These are phyloP conservation scores for Epichloe amarillans DNA, from an alignment of 2,329 filamentous ascomycete genomes.

Conservation along the genomic window DNA sequence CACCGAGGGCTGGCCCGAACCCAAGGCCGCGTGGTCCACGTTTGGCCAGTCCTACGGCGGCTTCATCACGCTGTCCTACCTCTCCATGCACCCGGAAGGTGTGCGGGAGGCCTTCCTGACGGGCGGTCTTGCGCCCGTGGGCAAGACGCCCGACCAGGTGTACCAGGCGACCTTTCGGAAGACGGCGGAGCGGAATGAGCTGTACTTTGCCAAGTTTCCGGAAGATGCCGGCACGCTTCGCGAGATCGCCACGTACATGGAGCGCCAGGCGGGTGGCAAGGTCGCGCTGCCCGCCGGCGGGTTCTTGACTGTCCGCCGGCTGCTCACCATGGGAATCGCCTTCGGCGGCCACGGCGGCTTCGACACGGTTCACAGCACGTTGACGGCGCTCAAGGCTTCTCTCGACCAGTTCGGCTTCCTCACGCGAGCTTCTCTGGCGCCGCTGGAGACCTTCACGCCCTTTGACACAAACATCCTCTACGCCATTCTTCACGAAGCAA, in stretches of 20 bases:
- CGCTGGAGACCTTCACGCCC: conserved; percentile 51
- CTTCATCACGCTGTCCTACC: conserved; percentile 72
- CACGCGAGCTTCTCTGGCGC: conserved; percentile 54
- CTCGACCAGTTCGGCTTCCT: conserved; percentile 65
- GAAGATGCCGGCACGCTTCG: conserved; percentile 61
- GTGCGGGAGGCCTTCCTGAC: conserved; percentile 73
- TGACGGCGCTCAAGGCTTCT: conserved; percentile 59
- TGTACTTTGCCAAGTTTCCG: conserved; percentile 76
- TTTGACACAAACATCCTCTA: conserved; percentile 76
- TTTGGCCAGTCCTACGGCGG: conserved; percentile 90
- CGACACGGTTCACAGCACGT: conserved; percentile 58
- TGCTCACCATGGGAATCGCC: conserved; percentile 63
- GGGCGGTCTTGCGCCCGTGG: conserved; percentile 70
- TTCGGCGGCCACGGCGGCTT: conserved; percentile 73
- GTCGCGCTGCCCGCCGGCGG: conserved; percentile 60
- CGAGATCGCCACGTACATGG: conserved; percentile 51
- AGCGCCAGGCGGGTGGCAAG: conserved; percentile 32
- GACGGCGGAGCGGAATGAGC: conserved; percentile 56
- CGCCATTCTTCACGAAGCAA: conserved; percentile 72
- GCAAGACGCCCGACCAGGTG: conserved; percentile 57
- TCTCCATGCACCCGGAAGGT: conserved; percentile 66
- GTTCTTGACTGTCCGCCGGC: conserved; percentile 55
- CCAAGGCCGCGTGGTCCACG: conserved; percentile 68
- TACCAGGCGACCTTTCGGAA: conserved; percentile 61
- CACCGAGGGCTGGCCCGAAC: conserved; percentile 53